phyloP scores from a whole-genome alignment of 1,139 yeast genomes.

The Taphrina sp. region DNA sequence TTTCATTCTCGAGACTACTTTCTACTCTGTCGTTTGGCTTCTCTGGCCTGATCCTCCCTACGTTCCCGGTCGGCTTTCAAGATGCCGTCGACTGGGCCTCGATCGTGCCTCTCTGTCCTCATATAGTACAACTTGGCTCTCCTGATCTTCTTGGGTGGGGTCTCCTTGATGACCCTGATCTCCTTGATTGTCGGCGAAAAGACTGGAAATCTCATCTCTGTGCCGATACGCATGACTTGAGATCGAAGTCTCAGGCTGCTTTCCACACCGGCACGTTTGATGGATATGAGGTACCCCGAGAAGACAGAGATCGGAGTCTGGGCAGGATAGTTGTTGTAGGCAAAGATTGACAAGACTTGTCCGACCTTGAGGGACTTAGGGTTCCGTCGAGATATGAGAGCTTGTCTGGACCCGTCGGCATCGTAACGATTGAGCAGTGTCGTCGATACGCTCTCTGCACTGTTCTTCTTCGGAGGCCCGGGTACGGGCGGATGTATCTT shows the following conservation, averaged over 20 bases:
- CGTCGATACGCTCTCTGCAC: slow-evolving; percentile 1
- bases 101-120: slow-evolving; percentile 41
- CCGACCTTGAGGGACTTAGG: slow-evolving; percentile 31
- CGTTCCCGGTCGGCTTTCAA: slow-evolving; percentile 29
- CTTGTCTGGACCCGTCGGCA: slow-evolving; percentile 16
- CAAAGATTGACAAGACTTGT: slow-evolving; percentile 32
- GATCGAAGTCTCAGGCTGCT: slow-evolving; percentile 39
- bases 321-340: slow-evolving; percentile 33
- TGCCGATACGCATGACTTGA: slow-evolving; percentile 39
- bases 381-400: slow-evolving; percentile 28
- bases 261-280: slow-evolving; percentile 39
- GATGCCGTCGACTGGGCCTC: slow-evolving; percentile 32
- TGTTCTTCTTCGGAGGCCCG: slow-evolving; percentile 26
- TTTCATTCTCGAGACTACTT: not conserved
- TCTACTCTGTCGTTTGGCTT: not conserved
- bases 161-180: slow-evolving; percentile 37
- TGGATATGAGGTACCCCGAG: slow-evolving; percentile 39
- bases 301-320: slow-evolving; percentile 33
- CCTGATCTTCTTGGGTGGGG: slow-evolving; percentile 38
- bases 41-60: slow-evolving; percentile 4
- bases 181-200: slow-evolving; percentile 38
- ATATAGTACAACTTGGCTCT: slow-evolving; percentile 40
- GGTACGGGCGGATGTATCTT: slow-evolving; percentile 22
- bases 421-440: slow-evolving; percentile 17
- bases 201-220: slow-evolving; percentile 39